Evolutionary conservation across 1,139 yeast genomes (phyloP), one percentile per base, ranked within the genome.

Genomic region (Casaregolazyma suthepensis): DNA sequence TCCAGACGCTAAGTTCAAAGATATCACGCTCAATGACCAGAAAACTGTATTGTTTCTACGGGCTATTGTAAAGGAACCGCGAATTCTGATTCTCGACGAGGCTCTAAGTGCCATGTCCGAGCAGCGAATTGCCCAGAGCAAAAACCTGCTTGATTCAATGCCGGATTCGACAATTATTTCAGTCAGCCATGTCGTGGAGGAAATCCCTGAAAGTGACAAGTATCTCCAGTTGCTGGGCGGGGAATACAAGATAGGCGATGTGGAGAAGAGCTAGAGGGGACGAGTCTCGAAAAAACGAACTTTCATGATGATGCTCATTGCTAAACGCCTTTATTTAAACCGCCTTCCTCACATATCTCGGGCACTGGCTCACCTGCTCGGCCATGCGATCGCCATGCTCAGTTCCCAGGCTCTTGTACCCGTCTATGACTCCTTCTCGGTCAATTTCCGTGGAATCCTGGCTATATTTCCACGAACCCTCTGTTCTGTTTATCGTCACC

Each of bases 51-150:
- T 93, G 37, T 83, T 93, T 60, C 70, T 90, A 42, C 74, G 98
- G 54, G 86, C 96, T 1, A 65, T 90, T 15, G 76, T 87, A 51
- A 88, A 87, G 67, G 74, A 80, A 57, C 99, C 99, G 0, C 79
- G 80, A 49, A 71, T 93, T 2, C 72, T 93, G 49, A 85, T 93
- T 52, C 73, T 93, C 2, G 99, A 93, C 66, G 99, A 93, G 71
- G 96, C 98, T 0, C 83, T 93, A 58, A 87, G 96, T 15, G 94
- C 93, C 31, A 88, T 91, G 94, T 89, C 86, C 50, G 85, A 82
- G 55, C 78, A 72, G 31, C 75, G 83, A 43, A 78, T 90, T 68
- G 73, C 75, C 22, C 75, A 75, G 56, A 90, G 96, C 59, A 90
- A 87, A 63, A 72, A 74, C 15, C 65, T 85, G n/a, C 73, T 90